Conservation (phyloP, 2,329 filamentous ascomycete genomes). For the Colletotrichum horii region DNA sequence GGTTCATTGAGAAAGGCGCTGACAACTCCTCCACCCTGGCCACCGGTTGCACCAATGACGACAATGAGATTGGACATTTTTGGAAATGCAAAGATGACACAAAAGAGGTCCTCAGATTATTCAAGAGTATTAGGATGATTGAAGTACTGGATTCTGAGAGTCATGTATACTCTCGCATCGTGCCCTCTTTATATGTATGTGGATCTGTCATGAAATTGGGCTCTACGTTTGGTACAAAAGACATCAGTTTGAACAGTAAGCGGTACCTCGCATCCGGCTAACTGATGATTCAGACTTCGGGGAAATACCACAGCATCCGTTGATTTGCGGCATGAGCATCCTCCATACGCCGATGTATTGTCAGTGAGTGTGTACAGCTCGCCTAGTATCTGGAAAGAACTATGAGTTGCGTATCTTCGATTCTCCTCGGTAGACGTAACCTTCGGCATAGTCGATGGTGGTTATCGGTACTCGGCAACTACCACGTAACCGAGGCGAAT, state of each 20-base stretch:
- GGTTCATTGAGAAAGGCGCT: conserved; percentile 30
- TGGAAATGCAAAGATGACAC: background rate
- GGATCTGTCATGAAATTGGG: background rate
- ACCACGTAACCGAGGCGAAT: background rate
- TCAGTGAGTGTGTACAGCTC: background rate
- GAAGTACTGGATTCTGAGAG: background rate
- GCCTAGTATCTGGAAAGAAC: background rate
- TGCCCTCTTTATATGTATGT: background rate
- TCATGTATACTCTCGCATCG: fast-evolving
- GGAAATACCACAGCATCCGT: background rate
- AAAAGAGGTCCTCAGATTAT: fast-evolving
- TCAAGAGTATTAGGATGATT: background rate
- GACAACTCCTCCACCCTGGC: conserved; percentile 36
- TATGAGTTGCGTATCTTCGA: background rate
- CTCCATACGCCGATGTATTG: background rate
- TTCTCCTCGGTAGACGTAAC: too few species aligned
- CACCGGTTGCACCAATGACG: conserved; percentile 35
- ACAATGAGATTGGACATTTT: conserved; percentile 26
- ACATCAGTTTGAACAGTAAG: background rate
- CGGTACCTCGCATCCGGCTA: background rate
- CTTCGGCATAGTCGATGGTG: background rate
- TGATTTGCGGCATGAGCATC: background rate
- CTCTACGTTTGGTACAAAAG: background rate
- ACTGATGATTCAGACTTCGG: background rate
- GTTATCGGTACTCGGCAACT: background rate